These are phyloP conservation scores for Hyaloscypha bicolor DNA, from an alignment of 495 filamentous ascomycete genomes.

Conservation along the genomic window DNA sequence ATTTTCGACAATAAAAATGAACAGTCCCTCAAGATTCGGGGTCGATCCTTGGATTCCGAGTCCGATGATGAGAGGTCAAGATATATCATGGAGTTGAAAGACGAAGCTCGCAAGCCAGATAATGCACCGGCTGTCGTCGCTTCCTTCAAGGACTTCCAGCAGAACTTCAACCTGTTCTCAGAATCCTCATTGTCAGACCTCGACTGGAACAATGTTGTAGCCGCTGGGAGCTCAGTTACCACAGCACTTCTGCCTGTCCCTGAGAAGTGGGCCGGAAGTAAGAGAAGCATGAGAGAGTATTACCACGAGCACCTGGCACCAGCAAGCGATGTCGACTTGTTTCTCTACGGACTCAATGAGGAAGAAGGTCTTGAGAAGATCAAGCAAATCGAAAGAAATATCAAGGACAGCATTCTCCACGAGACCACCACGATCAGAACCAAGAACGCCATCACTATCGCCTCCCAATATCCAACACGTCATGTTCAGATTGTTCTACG, in stretches of 20 bases:
- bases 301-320: slow-evolving; percentile 80
- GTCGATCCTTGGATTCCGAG: slow-evolving; percentile 62
- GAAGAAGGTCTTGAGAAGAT: slow-evolving; percentile 79
- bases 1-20: slow-evolving; percentile 61
- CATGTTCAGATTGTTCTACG: slow-evolving; percentile 85
- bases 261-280: slow-evolving; percentile 60
- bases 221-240: slow-evolving; percentile 74
- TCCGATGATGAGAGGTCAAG: slow-evolving; percentile 58
- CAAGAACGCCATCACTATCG: slow-evolving; percentile 84
- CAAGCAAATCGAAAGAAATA: slow-evolving; percentile 68
- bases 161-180: slow-evolving; percentile 78
- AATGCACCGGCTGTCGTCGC: slow-evolving; percentile 67
- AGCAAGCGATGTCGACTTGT: slow-evolving; percentile 83
- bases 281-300: slow-evolving; percentile 67
- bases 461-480: slow-evolving; percentile 76
- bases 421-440: slow-evolving; percentile 78
- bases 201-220: slow-evolving; percentile 63
- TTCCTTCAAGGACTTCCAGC: slow-evolving; percentile 66
- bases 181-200: slow-evolving; percentile 64
- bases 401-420: slow-evolving; percentile 71
- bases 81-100: slow-evolving; percentile 70
- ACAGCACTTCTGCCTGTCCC: slow-evolving; percentile 76
- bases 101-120: slow-evolving; percentile 56
- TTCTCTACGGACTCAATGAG: slow-evolving; percentile 76
- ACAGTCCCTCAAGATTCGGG: slow-evolving; percentile 57